Evolutionary conservation across 1,284 basidiomycete species (phyloP).

Genomic region (Microbotryomycetes sp.): DNA sequence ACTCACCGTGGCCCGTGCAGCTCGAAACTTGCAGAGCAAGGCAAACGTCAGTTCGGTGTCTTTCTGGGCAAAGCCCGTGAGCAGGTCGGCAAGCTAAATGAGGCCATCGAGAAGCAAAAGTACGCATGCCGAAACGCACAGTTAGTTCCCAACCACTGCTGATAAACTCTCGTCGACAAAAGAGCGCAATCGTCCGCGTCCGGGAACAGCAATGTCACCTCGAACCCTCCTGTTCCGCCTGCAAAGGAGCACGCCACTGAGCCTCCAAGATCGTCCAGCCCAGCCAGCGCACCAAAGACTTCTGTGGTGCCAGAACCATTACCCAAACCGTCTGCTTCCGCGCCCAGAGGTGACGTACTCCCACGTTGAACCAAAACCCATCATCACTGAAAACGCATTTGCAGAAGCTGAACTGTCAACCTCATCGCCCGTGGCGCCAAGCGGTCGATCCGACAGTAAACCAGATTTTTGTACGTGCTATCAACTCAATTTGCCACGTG

Average conservation of each 20-base stretch:
- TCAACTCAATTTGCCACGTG: neutral
- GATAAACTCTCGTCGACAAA: too few species aligned
- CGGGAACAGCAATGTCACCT: neutral
- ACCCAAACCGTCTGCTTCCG: neutral
- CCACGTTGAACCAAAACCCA: neutral
- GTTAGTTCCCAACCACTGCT: too few species aligned
- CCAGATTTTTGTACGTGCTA: neutral
- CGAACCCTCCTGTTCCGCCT: neutral
- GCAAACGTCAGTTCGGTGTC: constrained; percentile 19
- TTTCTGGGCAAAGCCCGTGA: constrained; percentile 21
- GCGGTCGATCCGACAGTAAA: neutral
- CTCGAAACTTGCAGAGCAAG: constrained; percentile 26
- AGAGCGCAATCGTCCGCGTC: neutral
- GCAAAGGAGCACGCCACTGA: neutral
- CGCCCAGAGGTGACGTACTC: neutral
- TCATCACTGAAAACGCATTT: too few species aligned
- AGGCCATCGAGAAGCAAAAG: constrained; percentile 3
- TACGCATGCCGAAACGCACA: too few species aligned
- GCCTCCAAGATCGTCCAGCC: neutral
- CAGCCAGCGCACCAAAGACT: too few species aligned
- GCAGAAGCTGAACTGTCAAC: neutral
- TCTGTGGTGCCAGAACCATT: neutral
- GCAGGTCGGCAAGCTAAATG: constrained; percentile 18
- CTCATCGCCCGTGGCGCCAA: neutral
- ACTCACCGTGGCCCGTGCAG: neutral